phyloP scores from a whole-genome alignment of 305 asterid species.

The Solanum hybrid region DNA sequence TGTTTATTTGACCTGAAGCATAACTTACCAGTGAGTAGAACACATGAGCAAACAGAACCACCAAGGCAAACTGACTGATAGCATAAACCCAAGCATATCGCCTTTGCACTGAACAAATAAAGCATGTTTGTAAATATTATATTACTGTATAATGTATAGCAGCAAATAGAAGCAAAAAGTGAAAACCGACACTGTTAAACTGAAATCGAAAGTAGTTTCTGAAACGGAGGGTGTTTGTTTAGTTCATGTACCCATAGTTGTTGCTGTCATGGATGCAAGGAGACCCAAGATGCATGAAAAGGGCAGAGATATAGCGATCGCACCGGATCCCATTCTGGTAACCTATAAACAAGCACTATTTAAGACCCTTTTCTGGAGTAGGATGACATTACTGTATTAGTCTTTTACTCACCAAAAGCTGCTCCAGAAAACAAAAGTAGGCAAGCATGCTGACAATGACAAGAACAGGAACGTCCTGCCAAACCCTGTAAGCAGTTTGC shows the following conservation, averaged over 20 bases:
- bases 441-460: constrained; percentile 94
- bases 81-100: constrained; percentile 79
- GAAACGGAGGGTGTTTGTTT: neutral
- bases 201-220: neutral
- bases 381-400: neutral
- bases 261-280: constrained; percentile 92
- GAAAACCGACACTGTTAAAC: neutral
- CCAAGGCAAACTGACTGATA: constrained; percentile 60
- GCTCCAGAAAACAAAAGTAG: constrained; percentile 92
- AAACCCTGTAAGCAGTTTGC: constrained; percentile 43
- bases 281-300: constrained; percentile 94
- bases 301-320: constrained; percentile 85
- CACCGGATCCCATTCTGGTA: constrained; percentile 71
- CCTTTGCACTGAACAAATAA: constrained; percentile 42
- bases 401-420: constrained; percentile 62
- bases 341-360: constrained; percentile 35
- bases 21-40: constrained; percentile 79
- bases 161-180: neutral
- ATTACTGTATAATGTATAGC: neutral
- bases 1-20: neutral
- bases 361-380: neutral
- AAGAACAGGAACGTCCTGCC: constrained; percentile 92
- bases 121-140: neutral
- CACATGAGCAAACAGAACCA: constrained; percentile 69
- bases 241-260: constrained; percentile 69